phyloP scores from a whole-genome alignment of 2,329 filamentous ascomycete genomes.

The Westerdykella ornata region DNA sequence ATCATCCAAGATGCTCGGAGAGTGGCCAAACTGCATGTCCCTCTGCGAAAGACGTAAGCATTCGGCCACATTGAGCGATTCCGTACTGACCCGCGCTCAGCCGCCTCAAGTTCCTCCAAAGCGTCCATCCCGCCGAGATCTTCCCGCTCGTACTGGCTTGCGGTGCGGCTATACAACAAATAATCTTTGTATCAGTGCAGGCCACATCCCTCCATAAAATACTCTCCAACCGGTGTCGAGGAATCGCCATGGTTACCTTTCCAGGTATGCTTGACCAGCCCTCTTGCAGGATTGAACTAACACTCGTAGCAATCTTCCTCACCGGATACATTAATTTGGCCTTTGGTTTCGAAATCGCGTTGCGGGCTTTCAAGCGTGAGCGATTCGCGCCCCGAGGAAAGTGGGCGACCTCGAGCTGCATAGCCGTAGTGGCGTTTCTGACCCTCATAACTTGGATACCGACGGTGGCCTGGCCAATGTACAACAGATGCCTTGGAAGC shows the following conservation, averaged over 20 bases:
- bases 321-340: slow-evolving; percentile 60
- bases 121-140: slow-evolving; percentile 36
- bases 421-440: slow-evolving; percentile 47
- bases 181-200: slow-evolving; percentile 37
- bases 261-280: slow-evolving; percentile 27
- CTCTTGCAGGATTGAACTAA: slow-evolving; percentile 11
- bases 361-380: slow-evolving; percentile 49
- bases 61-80: background rate
- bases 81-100: slow-evolving; percentile 9
- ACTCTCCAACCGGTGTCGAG: slow-evolving; percentile 32
- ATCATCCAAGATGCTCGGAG: slow-evolving; percentile 36
- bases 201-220: slow-evolving; percentile 33
- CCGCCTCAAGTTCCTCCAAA: slow-evolving; percentile 31
- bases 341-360: slow-evolving; percentile 56
- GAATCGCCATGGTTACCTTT: slow-evolving; percentile 34
- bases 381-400: slow-evolving; percentile 55
- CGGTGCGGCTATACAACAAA: slow-evolving; percentile 34
- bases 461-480: slow-evolving; percentile 50
- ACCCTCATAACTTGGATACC: slow-evolving; percentile 54
- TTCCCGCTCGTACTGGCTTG: slow-evolving; percentile 38
- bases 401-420: slow-evolving; percentile 55
- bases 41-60: slow-evolving; percentile 30
- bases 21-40: slow-evolving; percentile 27
- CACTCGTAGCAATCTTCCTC: slow-evolving; percentile 54
- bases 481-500: slow-evolving; percentile 59